phyloP scores from a whole-genome alignment of 305 asterid species.

The Fraxinus baroniana region DNA sequence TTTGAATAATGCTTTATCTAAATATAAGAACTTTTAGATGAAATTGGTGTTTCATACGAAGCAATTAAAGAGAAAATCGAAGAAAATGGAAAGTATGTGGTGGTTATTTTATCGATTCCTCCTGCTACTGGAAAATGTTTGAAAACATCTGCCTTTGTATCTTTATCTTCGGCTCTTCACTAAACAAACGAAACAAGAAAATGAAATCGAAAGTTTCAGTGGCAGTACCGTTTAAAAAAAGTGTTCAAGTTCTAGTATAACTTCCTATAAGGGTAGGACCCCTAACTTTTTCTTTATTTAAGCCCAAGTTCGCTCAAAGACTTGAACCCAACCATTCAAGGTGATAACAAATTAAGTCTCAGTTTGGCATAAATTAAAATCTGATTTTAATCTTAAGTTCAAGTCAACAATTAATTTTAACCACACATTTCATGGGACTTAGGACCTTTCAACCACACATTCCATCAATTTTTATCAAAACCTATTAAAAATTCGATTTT shows the following conservation, averaged over 20 bases:
- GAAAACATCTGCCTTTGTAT: background rate
- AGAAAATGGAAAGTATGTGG: conserved; percentile 4
- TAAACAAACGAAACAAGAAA: background rate
- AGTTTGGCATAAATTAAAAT: no score
- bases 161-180: background rate
- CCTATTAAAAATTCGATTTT: no score
- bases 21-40: background rate
- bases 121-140: background rate
- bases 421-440: no score
- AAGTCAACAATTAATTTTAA: no score
- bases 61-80: background rate
- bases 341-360: no score
- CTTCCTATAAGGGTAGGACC: background rate
- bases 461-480: no score
- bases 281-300: background rate
- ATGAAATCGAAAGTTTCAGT: background rate
- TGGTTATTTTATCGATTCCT: background rate
- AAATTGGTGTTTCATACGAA: background rate
- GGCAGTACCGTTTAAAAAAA: background rate
- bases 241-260: background rate
- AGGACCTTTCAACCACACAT: no score
- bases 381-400: no score
- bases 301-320: background rate
- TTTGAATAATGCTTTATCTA: background rate
- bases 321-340: background rate